Percentiles rank a stretch among this genome's conserved stretches.
Conservation (phyloP, 345 rosid species). For the Boechera divaricarpa region DNA sequence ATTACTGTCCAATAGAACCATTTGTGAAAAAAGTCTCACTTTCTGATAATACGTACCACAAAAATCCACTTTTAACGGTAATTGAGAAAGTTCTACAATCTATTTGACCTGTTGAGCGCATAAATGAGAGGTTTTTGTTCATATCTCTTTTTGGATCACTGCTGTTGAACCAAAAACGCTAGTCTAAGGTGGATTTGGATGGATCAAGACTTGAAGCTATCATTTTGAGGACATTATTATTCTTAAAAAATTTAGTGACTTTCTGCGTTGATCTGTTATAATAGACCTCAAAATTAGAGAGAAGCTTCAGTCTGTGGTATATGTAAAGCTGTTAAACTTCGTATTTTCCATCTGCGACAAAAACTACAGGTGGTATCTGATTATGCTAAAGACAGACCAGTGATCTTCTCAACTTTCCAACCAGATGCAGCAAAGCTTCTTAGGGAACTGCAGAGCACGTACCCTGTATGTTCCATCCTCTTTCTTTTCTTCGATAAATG, state of each 20-base stretch:
- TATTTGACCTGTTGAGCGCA: not conserved
- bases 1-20: not conserved
- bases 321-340: not conserved
- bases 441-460: constrained; percentile 66
- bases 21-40: not conserved
- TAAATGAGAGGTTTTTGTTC: not conserved
- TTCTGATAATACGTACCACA: no score
- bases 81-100: not conserved
- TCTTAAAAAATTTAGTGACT: not conserved
- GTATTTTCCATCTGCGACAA: not conserved
- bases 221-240: not conserved
- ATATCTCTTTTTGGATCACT: not conserved
- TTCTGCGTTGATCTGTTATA: not conserved
- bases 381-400: constrained; percentile 63
- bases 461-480: constrained; percentile 65
- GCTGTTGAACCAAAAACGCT: not conserved
- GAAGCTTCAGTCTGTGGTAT: not conserved
- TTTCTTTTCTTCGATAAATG: not conserved
- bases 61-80: not conserved
- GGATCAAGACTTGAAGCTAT: not conserved
- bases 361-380: constrained; percentile 62
- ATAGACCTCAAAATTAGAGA: not conserved
- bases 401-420: constrained; percentile 88
- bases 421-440: constrained; percentile 86
- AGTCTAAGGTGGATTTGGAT: not conserved